Conservation (phyloP, 371 early-diverging fungal species). For the Rhizopus delemar region DNA sequence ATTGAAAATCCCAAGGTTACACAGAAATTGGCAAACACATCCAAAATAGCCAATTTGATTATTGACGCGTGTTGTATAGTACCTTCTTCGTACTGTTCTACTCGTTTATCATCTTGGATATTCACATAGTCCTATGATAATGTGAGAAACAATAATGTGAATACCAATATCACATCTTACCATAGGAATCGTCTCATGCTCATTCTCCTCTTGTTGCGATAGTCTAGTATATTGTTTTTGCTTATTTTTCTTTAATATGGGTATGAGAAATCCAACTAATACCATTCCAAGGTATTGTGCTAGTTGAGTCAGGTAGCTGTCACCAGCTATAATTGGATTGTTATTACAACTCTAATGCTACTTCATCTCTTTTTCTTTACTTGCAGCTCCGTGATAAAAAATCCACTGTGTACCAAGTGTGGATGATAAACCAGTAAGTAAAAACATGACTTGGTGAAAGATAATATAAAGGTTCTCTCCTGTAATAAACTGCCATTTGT, state of each 20-base stretch:
- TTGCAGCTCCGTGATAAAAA: conserved; percentile 68
- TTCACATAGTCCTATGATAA: conserved; percentile 12
- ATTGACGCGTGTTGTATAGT: conserved; percentile 42
- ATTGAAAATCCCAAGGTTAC: conserved; percentile 73
- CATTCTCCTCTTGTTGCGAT: conserved; percentile 20
- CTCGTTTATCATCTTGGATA: neutral
- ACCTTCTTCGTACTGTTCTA: neutral
- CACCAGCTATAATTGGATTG: conserved; percentile 37
- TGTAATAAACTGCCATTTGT: neutral
- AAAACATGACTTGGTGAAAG: conserved; percentile 56
- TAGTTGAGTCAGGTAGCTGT: conserved; percentile 57
- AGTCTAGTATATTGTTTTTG: conserved; percentile 10
- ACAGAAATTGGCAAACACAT: conserved; percentile 69
- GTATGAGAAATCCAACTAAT: conserved; percentile 60
- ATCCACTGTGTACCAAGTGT: conserved; percentile 66
- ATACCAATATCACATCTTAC: neutral
- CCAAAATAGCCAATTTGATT: conserved; percentile 59
- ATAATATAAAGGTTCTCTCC: conserved; percentile 30
- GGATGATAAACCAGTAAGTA: conserved; percentile 57
- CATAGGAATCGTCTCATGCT: conserved; percentile 1
- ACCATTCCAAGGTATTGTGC: conserved; percentile 61
- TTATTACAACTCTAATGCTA: neutral
- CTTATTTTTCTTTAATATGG: conserved; percentile 33
- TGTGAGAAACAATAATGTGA: conserved; percentile 4
- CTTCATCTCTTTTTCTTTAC: conserved; percentile 33